These are phyloP conservation scores for Dacryopinax spathularia DNA, from an alignment of 768 basidiomycete species.

Conservation along the genomic window DNA sequence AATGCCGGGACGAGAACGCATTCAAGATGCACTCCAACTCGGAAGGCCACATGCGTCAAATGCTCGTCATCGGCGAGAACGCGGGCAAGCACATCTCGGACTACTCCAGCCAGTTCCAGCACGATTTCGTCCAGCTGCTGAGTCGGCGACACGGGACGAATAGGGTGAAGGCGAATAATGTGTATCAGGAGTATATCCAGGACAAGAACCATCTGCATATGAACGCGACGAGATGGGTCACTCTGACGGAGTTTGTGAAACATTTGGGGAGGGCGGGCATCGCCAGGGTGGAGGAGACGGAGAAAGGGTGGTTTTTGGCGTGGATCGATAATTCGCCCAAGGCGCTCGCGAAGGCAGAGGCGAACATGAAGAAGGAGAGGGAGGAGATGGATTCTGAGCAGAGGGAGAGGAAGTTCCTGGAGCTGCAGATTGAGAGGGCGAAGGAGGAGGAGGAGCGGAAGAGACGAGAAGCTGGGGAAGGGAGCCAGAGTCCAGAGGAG, in stretches of 20 bases:
- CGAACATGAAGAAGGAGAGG: constrained; percentile 80
- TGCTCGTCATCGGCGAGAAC: constrained; percentile 92
- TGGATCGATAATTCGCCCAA: constrained; percentile 97
- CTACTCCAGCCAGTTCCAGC: constrained; percentile 78
- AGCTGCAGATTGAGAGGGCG: constrained; percentile 89
- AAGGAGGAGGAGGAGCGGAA: constrained; percentile 30
- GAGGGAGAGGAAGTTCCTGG: constrained; percentile 74
- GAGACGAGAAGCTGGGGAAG: constrained; percentile 1
- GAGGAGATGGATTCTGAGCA: constrained; percentile 87
- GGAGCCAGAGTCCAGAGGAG: constrained; percentile 3
- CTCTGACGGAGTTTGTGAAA: constrained; percentile 89
- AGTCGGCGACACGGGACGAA: constrained; percentile 88
- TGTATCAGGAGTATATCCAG: constrained; percentile 95
- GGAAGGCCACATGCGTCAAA: constrained; percentile 85
- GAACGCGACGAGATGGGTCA: constrained; percentile 97
- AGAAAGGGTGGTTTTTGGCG: constrained; percentile 93
- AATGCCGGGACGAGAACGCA: constrained; percentile 96
- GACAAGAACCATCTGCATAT: constrained; percentile 93
- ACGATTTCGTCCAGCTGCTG: constrained; percentile 79
- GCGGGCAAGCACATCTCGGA: constrained; percentile 84
- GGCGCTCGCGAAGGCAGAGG: constrained; percentile 82
- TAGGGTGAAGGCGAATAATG: constrained; percentile 83
- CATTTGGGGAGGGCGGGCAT: constrained; percentile 75
- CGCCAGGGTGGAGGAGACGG: constrained; percentile 90
- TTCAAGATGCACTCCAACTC: constrained; percentile 90